phyloP scores from a whole-genome alignment of 2,329 filamentous ascomycete species.

The Aspergillus pseudoterreus region DNA sequence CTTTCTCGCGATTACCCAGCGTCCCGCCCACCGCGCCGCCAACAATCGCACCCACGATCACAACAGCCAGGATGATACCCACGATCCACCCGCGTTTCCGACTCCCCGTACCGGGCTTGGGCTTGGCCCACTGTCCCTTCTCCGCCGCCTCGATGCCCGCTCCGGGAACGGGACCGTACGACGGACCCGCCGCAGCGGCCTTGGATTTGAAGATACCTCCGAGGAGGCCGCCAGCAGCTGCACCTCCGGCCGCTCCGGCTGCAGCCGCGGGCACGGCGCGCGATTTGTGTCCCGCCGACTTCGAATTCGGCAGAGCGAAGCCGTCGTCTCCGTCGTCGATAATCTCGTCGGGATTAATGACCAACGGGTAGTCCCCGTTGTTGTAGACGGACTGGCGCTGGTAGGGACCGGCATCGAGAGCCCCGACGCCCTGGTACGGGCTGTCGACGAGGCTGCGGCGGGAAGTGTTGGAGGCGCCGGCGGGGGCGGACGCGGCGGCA shows the following conservation, averaged over 20 bases:
- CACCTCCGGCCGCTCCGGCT: constrained; percentile 42
- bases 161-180: constrained; percentile 55
- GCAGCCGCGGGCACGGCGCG: constrained; percentile 42
- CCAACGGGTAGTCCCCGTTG: constrained; percentile 47
- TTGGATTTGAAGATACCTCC: constrained; percentile 40
- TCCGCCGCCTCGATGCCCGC: constrained; percentile 43
- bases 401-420: constrained; percentile 62
- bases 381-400: constrained; percentile 55
- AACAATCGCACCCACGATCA: constrained; percentile 67
- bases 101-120: constrained; percentile 56
- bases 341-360: constrained; percentile 74
- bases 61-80: constrained; percentile 60
- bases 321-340: constrained; percentile 87
- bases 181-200: constrained; percentile 39
- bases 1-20: constrained; percentile 52
- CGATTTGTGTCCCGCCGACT: constrained; percentile 5
- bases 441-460: constrained; percentile 48
- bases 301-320: constrained; percentile 49
- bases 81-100: constrained; percentile 69
- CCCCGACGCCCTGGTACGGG: constrained; percentile 29
- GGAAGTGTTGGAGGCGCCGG: constrained; percentile 34
- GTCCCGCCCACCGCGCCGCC: constrained; percentile 72
- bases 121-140: constrained; percentile 63
- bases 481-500: constrained; percentile 27
- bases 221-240: constrained; percentile 28